Evolutionary conservation across 805 yeast genomes (phyloP).

Genomic region (Candida xyloterini): DNA sequence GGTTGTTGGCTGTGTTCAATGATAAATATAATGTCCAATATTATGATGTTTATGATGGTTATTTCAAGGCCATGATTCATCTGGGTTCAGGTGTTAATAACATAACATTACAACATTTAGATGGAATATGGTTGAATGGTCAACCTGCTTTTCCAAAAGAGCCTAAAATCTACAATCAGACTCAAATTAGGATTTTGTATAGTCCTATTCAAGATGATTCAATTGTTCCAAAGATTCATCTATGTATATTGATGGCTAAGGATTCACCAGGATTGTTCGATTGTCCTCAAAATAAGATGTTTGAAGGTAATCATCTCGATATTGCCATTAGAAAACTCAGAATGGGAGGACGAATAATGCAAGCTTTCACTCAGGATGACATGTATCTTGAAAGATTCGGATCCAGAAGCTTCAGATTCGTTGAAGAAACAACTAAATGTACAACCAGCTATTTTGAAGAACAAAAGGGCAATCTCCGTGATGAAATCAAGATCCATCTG

Average conservation of each 20-base stretch:
- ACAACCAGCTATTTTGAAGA: slow-evolving; percentile 48
- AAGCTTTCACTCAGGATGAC: slow-evolving; percentile 87
- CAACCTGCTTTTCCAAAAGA: slow-evolving; percentile 23
- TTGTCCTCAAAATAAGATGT: slow-evolving; percentile 48
- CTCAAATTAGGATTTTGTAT: slow-evolving; percentile 37
- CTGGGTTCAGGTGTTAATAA: slow-evolving; percentile 57
- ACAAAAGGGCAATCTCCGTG: slow-evolving; percentile 32
- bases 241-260: slow-evolving; percentile 69
- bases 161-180: slow-evolving; percentile 16
- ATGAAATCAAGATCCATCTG: slow-evolving; percentile 74
- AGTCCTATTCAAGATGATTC: slow-evolving; percentile 40
- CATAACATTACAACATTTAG: slow-evolving; percentile 48
- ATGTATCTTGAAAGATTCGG: slow-evolving; percentile 79
- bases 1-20: slow-evolving; percentile 43
- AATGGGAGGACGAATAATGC: slow-evolving; percentile 83
- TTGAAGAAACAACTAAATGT: slow-evolving; percentile 57
- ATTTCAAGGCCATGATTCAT: slow-evolving; percentile 75
- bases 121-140: slow-evolving; percentile 37
- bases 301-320: slow-evolving; percentile 64
- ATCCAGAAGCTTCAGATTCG: slow-evolving; percentile 68
- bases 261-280: slow-evolving; percentile 75
- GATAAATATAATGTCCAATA: slow-evolving; percentile 60
- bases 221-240: slow-evolving; percentile 67
- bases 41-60: slow-evolving; percentile 65
- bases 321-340: slow-evolving; percentile 70